These are phyloP conservation scores for Phytophthora litchii DNA, from an alignment of 352 stramenopile genomes.

Conservation along the genomic window DNA sequence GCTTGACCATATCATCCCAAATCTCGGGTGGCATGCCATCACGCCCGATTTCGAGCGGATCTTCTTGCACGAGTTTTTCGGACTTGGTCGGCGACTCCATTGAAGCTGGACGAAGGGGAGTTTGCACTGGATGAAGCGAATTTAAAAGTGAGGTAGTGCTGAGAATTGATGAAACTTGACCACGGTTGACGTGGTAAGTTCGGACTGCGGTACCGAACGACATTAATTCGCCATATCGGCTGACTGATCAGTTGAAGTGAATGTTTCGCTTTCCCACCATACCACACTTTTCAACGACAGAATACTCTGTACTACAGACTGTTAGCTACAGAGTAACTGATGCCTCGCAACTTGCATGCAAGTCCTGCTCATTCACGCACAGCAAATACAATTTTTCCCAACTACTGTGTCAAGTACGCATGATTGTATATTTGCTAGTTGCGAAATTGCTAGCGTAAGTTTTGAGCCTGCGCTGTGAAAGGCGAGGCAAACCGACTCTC, in stretches of 20 bases:
- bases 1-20: slow-evolving; percentile 55
- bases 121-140: slow-evolving; percentile 6
- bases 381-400: too few species aligned
- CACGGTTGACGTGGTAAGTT: slow-evolving; percentile 6
- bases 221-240: slow-evolving; percentile 14
- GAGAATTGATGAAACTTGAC: slow-evolving; percentile 12
- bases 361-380: too few species aligned
- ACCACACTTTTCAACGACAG: slow-evolving; percentile 8
- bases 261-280: slow-evolving; percentile 3
- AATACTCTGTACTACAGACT: neutral
- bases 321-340: too few species aligned
- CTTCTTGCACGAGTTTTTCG: slow-evolving; percentile 43
- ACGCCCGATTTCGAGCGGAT: slow-evolving; percentile 25
- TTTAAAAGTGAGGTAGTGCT: slow-evolving; percentile 12
- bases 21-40: slow-evolving; percentile 60
- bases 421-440: too few species aligned
- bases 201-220: slow-evolving; percentile 13
- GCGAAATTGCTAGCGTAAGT: neutral
- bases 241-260: slow-evolving; percentile 34
- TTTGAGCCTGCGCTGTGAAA: slow-evolving; percentile 15
- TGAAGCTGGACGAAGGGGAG: neutral
- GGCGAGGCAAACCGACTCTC: slow-evolving; percentile 19
- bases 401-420: too few species aligned
- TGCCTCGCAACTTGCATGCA: too few species aligned
- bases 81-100: slow-evolving; percentile 39